Evolutionary conservation across 2,329 filamentous ascomycete genomes (phyloP), one percentile per base, ranked within the genome.

Genomic region (Aureobasidium sp.): DNA sequence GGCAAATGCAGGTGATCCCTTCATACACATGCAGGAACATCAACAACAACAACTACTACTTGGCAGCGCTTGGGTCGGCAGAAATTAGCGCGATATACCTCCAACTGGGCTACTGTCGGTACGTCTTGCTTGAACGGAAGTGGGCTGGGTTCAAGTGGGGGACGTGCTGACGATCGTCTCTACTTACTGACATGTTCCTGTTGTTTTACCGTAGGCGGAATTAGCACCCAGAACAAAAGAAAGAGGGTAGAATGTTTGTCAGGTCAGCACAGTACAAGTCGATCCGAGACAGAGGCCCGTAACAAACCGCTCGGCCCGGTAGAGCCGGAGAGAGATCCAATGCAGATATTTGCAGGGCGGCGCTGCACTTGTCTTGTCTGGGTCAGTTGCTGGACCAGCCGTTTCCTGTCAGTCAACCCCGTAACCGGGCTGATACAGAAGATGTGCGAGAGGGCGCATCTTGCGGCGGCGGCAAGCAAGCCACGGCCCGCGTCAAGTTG

Each of bases 11-110:
- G 47, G 38, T 54, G 40, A 53, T 53, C 46, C 37, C 58, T 54
- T 27, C 43, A 58, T 49, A 47, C 29, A 43, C 55, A 58, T 58
- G 58, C 58, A 60, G 58, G 58, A 54, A 60, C 58, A 46, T 40
- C 53, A 35, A 25, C 43, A 40, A 46, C 43, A 46, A 46, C 37
- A 29, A 29, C 27, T 29, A 57, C 42, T 58, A 58, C 55, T 49
- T 49, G 53, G 55, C 55, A 31, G 55, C 43, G 55, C 43, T 49
- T 49, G 38, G 33, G 55, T 49, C 55, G 55, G 43, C 40, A 53
- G 49, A 42, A 38, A 37, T 45, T 50, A 60, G 57, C 57, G 57
- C 46, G 46, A 37, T 51, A 46, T 25, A 50, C 31, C 13, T 31
- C 38, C 33, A 58, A 6, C 43, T 49, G 23, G 23, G 42, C 53